Base-by-base conservation (phyloP, 805 yeast genomes). In the Cyberlindnera japonica region DNA sequence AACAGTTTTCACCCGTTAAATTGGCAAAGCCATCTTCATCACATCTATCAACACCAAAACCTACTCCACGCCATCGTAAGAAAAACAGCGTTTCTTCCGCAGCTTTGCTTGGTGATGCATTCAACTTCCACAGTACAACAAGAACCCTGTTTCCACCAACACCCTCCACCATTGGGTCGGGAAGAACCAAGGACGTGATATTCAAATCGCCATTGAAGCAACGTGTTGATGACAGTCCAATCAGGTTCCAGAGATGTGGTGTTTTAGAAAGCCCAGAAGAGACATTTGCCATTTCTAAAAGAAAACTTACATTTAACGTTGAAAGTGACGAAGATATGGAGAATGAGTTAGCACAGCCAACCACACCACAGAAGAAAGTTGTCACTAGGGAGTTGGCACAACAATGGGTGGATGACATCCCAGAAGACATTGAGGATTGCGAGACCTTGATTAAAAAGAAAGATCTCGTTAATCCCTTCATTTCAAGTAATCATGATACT, bases 331-430 rank as follows among this genome's bases (percentile, higher is more conserved):
- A 34, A 8, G 48, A 35, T 14, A 45, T 33, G 7, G 38, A 40
- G 2, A 27, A 8, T 6, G 46, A 43, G 34, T 6, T 7, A 4
- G 14, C 18, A 5, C 9, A 13, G 10, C 39, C 39, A 3, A 25
- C 15, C 1, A 68, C 73, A 0, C 73, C 73, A 10, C 53, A 58
- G 31, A 59, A 59, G 28, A 59, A 58, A 31, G 33, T 67, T 3
- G 61, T 65, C 9, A 55, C 65, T 5, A 54, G 54, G 30, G 58
- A 59, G 15, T 42, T 62, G 37, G 59, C 64, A 4, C 41, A 47
- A 19, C 50, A 61, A 32, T 67, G 70, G 69, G 54, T 62, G 29
- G 58, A 63, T 23, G 41, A 54, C 11, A 43, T 33, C 3, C 45
- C 45, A 7, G 44, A 40, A 10, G 42, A 38, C 9, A 49, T 42